Conservation (phyloP, 371 early-diverging fungal genomes). For the Parasitella parasitica region DNA sequence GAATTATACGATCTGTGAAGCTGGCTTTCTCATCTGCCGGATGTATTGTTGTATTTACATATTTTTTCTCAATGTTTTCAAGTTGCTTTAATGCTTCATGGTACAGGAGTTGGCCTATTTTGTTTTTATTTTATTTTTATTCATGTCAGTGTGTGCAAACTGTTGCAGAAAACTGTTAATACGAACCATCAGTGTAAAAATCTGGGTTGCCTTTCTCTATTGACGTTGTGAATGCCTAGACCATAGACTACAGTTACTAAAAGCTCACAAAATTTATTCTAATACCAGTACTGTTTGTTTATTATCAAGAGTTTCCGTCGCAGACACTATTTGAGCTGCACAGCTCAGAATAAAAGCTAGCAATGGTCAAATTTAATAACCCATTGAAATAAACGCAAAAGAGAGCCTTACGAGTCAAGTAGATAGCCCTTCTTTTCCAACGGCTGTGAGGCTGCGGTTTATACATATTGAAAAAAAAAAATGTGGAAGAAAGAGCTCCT, state of each 20-base stretch:
- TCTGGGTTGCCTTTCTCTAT: slow-evolving; percentile 6
- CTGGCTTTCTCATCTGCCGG: background rate
- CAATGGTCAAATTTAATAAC: background rate
- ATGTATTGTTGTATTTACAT: background rate
- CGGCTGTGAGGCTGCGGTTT: background rate
- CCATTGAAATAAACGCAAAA: no score
- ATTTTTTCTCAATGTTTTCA: slow-evolving; percentile 16
- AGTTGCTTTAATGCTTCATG: slow-evolving; percentile 31
- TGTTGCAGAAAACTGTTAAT: no score
- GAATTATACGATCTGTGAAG: slow-evolving; percentile 1
- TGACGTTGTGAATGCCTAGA: slow-evolving; percentile 7
- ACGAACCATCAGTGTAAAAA: slow-evolving; percentile 8
- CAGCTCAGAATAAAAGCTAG: slow-evolving; percentile 13
- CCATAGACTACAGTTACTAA: background rate
- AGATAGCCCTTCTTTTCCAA: slow-evolving; percentile 11
- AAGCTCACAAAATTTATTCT: background rate
- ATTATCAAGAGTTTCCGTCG: background rate
- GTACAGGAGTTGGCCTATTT: slow-evolving; percentile 32
- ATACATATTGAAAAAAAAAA: background rate
- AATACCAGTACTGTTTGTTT: slow-evolving; percentile 6
- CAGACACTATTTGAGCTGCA: slow-evolving; percentile 1
- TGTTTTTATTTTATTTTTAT: background rate
- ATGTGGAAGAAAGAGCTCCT: background rate
- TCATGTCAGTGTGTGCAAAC: no score
- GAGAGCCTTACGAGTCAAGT: slow-evolving; percentile 10